These are phyloP conservation scores for Annulohypoxylon moriforme DNA, from an alignment of 495 filamentous ascomycete species.

Conservation along the genomic window DNA sequence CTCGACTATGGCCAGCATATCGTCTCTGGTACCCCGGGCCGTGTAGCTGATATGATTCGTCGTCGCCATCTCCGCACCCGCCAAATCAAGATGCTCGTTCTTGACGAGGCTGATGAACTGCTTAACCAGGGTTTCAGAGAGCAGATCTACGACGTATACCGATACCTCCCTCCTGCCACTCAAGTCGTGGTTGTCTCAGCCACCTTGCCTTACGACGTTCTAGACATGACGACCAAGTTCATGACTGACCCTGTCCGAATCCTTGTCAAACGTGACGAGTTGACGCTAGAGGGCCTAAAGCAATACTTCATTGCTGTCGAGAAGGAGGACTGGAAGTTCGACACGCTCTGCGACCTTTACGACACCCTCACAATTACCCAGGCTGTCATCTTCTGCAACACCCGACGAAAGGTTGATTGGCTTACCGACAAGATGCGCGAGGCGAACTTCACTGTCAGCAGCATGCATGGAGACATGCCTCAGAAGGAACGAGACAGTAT, in stretches of 20 bases:
- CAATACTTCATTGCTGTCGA: conserved; percentile 99
- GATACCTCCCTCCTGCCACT: conserved; percentile 92
- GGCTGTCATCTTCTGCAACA: conserved; percentile 99
- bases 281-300: conserved; percentile 98
- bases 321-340: conserved; percentile 99
- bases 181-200: conserved; percentile 98
- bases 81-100: conserved; percentile 98
- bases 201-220: conserved; percentile 95
- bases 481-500: conserved; percentile 97
- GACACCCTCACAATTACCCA: conserved; percentile 99
- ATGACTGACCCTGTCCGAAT: conserved; percentile 99
- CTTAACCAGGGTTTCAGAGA: conserved; percentile 95
- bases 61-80: conserved; percentile 92
- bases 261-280: conserved; percentile 98
- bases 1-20: conserved; percentile 98
- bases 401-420: conserved; percentile 99
- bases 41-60: conserved; percentile 99
- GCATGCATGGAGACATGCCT: conserved; percentile 99
- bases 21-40: conserved; percentile 93
- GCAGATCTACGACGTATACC: conserved; percentile 99
- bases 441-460: conserved; percentile 96
- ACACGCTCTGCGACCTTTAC: conserved; percentile 99
- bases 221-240: conserved; percentile 99
- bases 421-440: conserved; percentile 98
- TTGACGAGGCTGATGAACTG: conserved; percentile 95